phyloP scores from a whole-genome alignment of 2,329 filamentous ascomycete genomes.

The Corynespora cassiicola region DNA sequence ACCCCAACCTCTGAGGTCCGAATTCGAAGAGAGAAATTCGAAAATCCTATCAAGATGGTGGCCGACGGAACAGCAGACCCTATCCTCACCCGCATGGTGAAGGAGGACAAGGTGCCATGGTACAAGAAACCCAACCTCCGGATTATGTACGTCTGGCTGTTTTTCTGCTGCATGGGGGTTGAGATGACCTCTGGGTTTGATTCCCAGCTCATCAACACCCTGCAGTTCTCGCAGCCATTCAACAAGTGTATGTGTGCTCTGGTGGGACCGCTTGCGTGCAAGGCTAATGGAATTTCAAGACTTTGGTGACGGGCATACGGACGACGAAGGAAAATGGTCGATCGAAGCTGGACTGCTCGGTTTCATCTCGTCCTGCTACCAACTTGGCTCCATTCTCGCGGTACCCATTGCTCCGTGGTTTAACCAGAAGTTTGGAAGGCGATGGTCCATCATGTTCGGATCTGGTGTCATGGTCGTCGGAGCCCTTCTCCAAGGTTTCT shows the following conservation, averaged over 20 bases:
- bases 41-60: conserved; percentile 8
- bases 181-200: conserved; percentile 48
- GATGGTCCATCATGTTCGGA: conserved; percentile 64
- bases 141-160: conserved; percentile 46
- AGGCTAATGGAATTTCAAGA: no score
- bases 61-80: conserved; percentile 35
- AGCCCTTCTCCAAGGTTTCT: conserved; percentile 64
- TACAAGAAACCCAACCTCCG: conserved; percentile 50
- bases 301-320: conserved; percentile 35
- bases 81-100: conserved; percentile 52
- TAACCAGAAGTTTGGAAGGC: conserved; percentile 56
- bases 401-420: conserved; percentile 41
- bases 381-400: conserved; percentile 42
- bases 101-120: conserved; percentile 50
- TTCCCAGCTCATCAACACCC: conserved; percentile 45
- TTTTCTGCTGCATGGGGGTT: conserved; percentile 46
- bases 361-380: conserved; percentile 44
- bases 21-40: no score
- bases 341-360: conserved; percentile 37
- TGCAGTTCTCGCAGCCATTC: conserved; percentile 42
- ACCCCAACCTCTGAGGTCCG: no score
- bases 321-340: conserved; percentile 19
- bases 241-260: conserved; percentile 35
- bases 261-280: no score
- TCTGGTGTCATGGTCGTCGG: conserved; percentile 65